Percentiles rank a stretch among this genome's conserved stretches.
These are phyloP conservation scores for Lactifluus rugatus DNA, from an alignment of 768 basidiomycete species.

Conservation along the genomic window DNA sequence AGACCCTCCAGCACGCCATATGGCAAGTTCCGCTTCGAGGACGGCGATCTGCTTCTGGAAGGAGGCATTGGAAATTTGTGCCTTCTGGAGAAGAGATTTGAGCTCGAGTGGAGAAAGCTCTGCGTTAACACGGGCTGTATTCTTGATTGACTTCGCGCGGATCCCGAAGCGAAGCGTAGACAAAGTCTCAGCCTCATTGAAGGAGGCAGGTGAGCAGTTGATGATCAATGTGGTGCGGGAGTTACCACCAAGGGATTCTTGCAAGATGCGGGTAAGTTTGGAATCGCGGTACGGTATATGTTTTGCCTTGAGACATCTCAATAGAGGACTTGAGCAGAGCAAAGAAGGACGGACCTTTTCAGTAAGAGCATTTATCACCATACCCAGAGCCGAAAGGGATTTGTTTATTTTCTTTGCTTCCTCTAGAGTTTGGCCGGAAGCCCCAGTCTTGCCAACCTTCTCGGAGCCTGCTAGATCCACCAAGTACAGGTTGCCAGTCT, in stretches of 20 bases:
- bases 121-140: conserved; percentile 96
- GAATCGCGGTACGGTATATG: conserved; percentile 99
- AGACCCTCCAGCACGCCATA: conserved; percentile 80
- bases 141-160: conserved; percentile 99
- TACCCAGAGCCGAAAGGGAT: conserved; percentile 90
- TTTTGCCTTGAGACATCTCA: conserved; percentile 67
- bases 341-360: conserved; percentile 63
- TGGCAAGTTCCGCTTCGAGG: conserved; percentile 81
- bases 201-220: conserved; percentile 96
- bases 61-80: conserved; percentile 73
- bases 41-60: conserved; percentile 82
- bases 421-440: conserved; percentile 96
- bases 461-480: conserved; percentile 98
- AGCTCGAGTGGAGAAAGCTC: conserved; percentile 95
- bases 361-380: conserved; percentile 98
- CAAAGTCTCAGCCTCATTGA: conserved; percentile 94
- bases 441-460: conserved; percentile 99
- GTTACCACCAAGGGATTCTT: conserved; percentile 96
- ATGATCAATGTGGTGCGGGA: conserved; percentile 96
- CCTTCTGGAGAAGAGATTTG: conserved; percentile 84
- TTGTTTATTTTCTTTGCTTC: conserved; percentile 99
- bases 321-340: conserved; percentile 93
- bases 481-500: conserved; percentile 93
- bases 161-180: conserved; percentile 98
- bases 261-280: conserved; percentile 95